A percentile compares a stretch with the other conserved stretches of the same genome.
These are phyloP conservation scores for Chlamydomonas urium DNA, from an alignment of 139 green algal species.

Conservation along the genomic window DNA sequence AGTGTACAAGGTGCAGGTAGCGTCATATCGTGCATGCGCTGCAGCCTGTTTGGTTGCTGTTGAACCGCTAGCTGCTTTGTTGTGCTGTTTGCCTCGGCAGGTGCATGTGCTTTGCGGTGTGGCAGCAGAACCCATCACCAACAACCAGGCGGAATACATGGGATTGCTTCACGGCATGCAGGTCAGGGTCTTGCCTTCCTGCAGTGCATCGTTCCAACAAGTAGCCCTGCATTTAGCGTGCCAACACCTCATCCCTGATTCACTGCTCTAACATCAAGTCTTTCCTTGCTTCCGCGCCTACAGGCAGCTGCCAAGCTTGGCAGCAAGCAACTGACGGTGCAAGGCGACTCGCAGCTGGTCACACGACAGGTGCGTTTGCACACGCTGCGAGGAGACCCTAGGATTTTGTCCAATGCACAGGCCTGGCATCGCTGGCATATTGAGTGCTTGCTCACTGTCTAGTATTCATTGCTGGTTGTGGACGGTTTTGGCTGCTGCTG, in stretches of 20 bases:
- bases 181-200: not conserved
- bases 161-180: slow-evolving; percentile 4
- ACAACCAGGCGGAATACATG: slow-evolving; percentile 11
- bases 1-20: not conserved
- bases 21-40: not conserved
- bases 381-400: too few relatives aligned
- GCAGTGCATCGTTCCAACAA: not conserved
- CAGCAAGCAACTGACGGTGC: not conserved
- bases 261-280: not conserved
- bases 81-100: not conserved
- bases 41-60: not conserved
- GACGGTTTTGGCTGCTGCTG: too few relatives aligned
- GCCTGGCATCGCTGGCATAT: too few relatives aligned
- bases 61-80: not conserved
- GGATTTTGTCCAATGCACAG: too few relatives aligned
- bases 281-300: not conserved
- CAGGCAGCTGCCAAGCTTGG: not conserved
- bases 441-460: too few relatives aligned
- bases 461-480: too few relatives aligned
- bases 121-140: not conserved
- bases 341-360: not conserved
- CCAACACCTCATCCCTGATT: not conserved
- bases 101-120: not conserved
- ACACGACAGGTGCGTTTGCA: not conserved
- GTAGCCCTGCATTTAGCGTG: not conserved